Percentiles rank a stretch among this genome's conserved stretches.
These are phyloP conservation scores for Taxawa tesnikishii DNA, from an alignment of 2,329 filamentous ascomycete species.

Conservation along the genomic window DNA sequence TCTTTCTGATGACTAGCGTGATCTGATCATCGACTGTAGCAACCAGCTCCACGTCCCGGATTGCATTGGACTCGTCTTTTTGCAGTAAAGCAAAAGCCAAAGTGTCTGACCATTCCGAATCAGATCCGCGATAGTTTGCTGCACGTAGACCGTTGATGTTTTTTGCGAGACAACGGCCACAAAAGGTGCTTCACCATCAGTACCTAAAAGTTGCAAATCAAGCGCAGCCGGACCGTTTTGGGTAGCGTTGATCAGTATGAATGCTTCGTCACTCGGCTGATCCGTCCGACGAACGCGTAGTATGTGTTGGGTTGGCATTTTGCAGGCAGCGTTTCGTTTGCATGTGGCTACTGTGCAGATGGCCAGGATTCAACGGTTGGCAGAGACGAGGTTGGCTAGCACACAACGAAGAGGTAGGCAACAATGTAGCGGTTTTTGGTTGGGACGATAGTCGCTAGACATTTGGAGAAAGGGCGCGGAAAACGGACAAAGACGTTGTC, in stretches of 20 bases:
- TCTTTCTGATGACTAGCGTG: slow-evolving; percentile 52
- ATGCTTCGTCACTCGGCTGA: slow-evolving; percentile 17
- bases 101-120: slow-evolving; percentile 55
- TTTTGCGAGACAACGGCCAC: slow-evolving; percentile 48
- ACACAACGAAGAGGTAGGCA: no score
- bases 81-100: slow-evolving; percentile 47
- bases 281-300: slow-evolving; percentile 46
- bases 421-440: no score
- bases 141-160: slow-evolving; percentile 40
- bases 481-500: no score
- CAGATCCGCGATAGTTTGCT: slow-evolving; percentile 41
- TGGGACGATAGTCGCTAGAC: no score
- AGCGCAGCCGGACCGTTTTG: slow-evolving; percentile 39
- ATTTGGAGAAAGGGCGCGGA: no score
- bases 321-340: no score
- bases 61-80: slow-evolving; percentile 24
- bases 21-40: slow-evolving; percentile 45
- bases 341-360: no score
- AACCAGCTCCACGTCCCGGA: slow-evolving; percentile 40
- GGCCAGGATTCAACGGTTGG: no score
- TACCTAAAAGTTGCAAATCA: slow-evolving; percentile 55
- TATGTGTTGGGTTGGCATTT: slow-evolving; percentile 25
- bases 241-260: slow-evolving; percentile 49
- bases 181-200: slow-evolving; percentile 53
- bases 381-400: no score